Evolutionary conservation across 1,139 yeast species (phyloP), one percentile per base, ranked within the genome.

Genomic region (Scheffersomyces cryptocercus): DNA sequence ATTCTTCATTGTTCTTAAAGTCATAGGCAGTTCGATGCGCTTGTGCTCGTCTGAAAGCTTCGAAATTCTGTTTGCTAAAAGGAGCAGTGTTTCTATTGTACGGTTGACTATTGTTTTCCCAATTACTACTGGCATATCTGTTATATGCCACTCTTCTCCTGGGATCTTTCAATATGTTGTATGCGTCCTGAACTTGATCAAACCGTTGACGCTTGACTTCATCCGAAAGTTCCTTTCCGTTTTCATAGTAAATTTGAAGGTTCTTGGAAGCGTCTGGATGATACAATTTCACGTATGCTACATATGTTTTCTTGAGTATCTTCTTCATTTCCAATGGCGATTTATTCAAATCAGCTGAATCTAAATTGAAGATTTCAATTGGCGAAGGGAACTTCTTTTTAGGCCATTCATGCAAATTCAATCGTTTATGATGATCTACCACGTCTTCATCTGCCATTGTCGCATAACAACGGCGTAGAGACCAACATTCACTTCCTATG

Each of bases 191-290:
- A 5, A 90, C 66, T 49, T 76, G 69, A 55, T 86, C 88, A 62
- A 89, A 91, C 45, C 96, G 67, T 12, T 70, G 75, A 33, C 80
- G 61, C 51, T 82, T 83, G 42, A 67, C 67, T 3, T 68, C 71
- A 1, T 53, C 52, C 0, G 74, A 62, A n/a, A 64, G 53, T 2
- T 58, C 54, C 11, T 61, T 57, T 2, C 70, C 62, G 14, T 62
- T 59, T 38, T 58, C 58, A 20, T 70, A 57, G 11, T 64, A 50
- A 4, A 66, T 55, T 5, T 52, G 58, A 12, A 64, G 49, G 11
- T 58, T 57, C 11, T 71, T 62, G 4, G 62, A 50, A 3, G 84
- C 67, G 65, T 93, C 99, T 0, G 99, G 98, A 57, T 93, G 98
- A 58, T 93, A 91, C 6, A 83, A 59, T 62, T 88, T 89, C 12